Evolutionary conservation across 2,329 filamentous ascomycete genomes (phyloP).

Genomic region (Mycosphaerella sp.): DNA sequence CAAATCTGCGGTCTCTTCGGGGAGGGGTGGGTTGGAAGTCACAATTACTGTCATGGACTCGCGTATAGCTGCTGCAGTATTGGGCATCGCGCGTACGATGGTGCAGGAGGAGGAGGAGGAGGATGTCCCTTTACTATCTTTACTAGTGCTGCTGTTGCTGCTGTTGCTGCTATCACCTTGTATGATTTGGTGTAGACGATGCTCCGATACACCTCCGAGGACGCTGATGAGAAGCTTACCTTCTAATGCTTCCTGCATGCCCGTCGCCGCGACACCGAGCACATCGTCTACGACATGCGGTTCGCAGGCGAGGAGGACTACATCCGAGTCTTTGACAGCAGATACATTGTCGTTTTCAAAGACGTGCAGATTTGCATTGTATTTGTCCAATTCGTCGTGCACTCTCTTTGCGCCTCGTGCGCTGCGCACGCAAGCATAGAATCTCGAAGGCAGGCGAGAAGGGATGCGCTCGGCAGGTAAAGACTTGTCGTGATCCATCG

Average conservation of each 20-base stretch:
- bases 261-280: slow-evolving; percentile 50
- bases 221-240: slow-evolving; percentile 80
- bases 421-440: slow-evolving; percentile 74
- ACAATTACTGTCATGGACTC: slow-evolving; percentile 77
- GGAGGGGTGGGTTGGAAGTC: slow-evolving; percentile 53
- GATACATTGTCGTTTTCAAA: slow-evolving; percentile 65
- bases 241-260: slow-evolving; percentile 64
- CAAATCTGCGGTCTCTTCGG: slow-evolving; percentile 48
- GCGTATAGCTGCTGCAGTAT: slow-evolving; percentile 70
- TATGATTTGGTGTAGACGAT: slow-evolving; percentile 55
- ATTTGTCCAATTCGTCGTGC: slow-evolving; percentile 62
- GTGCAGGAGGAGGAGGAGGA: slow-evolving; percentile 43
- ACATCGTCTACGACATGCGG: slow-evolving; percentile 55
- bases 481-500: slow-evolving; percentile 9
- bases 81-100: slow-evolving; percentile 76
- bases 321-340: slow-evolving; percentile 61
- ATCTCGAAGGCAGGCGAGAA: slow-evolving; percentile 56
- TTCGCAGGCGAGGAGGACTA: slow-evolving; percentile 75
- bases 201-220: slow-evolving; percentile 65
- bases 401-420: slow-evolving; percentile 43
- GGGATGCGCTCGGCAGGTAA: slow-evolving; percentile 36
- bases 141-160: too few species aligned
- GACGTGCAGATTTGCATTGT: slow-evolving; percentile 58
- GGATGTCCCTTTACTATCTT: too few species aligned
- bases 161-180: slow-evolving; percentile 40